Conservation (phyloP, 164 flowering plant species). For the grape (Vitis vinifera) region DNA sequence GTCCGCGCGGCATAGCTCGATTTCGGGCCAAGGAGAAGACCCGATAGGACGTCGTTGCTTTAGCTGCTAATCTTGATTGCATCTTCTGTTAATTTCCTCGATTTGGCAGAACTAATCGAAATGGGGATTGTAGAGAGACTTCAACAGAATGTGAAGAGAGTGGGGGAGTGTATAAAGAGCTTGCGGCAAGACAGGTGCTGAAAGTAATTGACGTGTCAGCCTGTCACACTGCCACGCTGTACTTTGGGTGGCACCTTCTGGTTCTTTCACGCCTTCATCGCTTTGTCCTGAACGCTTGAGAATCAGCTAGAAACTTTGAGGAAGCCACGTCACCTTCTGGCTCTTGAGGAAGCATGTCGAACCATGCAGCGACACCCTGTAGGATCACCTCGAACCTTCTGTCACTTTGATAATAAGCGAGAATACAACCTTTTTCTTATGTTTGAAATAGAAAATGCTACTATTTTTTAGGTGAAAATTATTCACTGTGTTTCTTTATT, state of each 20-base stretch:
- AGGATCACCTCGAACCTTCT: too few relatives aligned
- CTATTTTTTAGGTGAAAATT: too few relatives aligned
- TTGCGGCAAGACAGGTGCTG: neutral
- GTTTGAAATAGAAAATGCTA: too few relatives aligned
- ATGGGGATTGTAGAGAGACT: too few relatives aligned
- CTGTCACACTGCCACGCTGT: neutral
- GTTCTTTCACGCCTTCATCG: neutral
- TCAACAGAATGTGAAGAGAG: neutral
- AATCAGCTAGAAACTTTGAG: neutral
- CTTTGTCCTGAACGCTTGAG: neutral
- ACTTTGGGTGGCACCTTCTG: slow-evolving; percentile 7
- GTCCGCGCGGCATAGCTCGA: slow-evolving; percentile 1
- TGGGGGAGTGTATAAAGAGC: neutral
- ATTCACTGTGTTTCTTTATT: too few relatives aligned
- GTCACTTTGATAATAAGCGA: too few relatives aligned
- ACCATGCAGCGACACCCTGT: too few relatives aligned
- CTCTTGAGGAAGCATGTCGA: too few relatives aligned
- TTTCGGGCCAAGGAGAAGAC: neutral
- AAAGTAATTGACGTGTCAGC: slow-evolving; percentile 2
- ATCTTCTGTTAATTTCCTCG: neutral
- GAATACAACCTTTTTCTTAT: too few relatives aligned
- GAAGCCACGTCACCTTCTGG: neutral
- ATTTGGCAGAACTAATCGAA: neutral
- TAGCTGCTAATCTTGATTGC: slow-evolving; percentile 11
- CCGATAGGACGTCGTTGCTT: slow-evolving; percentile 1